phyloP scores from a whole-genome alignment of 2,329 filamentous ascomycete species.

The Hypoxylon sp. region DNA sequence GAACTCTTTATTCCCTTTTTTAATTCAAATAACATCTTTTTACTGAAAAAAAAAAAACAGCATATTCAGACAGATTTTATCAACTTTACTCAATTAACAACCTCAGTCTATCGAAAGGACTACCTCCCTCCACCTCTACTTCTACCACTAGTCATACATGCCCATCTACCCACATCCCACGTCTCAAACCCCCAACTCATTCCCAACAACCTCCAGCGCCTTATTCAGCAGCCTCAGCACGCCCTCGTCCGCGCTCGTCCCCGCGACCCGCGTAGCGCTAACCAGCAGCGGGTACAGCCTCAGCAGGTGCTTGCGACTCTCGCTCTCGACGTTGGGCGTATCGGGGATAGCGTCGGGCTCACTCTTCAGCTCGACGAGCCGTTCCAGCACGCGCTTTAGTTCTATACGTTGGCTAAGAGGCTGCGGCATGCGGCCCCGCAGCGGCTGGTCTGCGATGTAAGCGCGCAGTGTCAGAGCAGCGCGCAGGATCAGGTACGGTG shows the following conservation, averaged over 20 bases:
- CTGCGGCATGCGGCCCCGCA: constrained; percentile 89
- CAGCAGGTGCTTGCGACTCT: constrained; percentile 79
- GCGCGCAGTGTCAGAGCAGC: constrained; percentile 82
- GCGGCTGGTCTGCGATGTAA: constrained; percentile 90
- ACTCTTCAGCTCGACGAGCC: constrained; percentile 74
- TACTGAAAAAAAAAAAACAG: background rate
- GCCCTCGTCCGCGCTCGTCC: constrained; percentile 68
- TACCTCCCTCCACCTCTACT: background rate
- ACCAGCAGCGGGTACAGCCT: constrained; percentile 83
- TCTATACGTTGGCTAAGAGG: constrained; percentile 84
- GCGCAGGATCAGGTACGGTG: constrained; percentile 85
- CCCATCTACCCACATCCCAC: constrained; percentile 3
- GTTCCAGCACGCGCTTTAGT: constrained; percentile 75
- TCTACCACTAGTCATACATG: background rate
- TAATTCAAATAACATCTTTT: too few species aligned
- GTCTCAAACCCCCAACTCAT: constrained; percentile 61
- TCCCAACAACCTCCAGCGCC: constrained; percentile 72
- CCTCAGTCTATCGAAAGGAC: background rate
- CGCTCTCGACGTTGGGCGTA: constrained; percentile 63
- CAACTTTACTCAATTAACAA: background rate
- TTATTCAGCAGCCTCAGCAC: constrained; percentile 68
- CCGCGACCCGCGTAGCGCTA: constrained; percentile 70
- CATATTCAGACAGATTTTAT: background rate
- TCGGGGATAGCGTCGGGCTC: constrained; percentile 77
- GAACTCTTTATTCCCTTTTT: too few species aligned